Evolutionary conservation across 257 asterid species (phyloP), one percentile per base, ranked within the genome.

Genomic region (Rhazya stricta): DNA sequence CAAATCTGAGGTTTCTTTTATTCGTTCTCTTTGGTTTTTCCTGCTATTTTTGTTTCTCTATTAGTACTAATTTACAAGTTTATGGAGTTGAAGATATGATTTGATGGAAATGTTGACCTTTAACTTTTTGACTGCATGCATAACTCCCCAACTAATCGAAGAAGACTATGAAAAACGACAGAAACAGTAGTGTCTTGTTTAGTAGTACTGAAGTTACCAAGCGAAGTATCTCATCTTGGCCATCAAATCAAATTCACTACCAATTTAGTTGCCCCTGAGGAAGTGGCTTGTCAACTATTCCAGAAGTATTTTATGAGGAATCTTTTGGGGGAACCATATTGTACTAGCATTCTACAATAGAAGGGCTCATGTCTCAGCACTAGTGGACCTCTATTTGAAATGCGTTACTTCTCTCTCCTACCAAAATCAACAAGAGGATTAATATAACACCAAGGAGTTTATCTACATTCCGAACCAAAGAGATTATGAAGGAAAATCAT

Each of bases 1-100:
- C 57, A 79, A 54, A 58, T 48, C 87, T 12, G 79, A 84, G 98
- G 99, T 94, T 10, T 37, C 50, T 46, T 54, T 2, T 32, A 25
- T 77, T 37, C 12, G 29, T 21, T 45, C 15, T 18, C 41, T 18
- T 48, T 25, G 32, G 34, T 11, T 60, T 12, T 8, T 19, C 36
- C 11, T 30, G 21, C 25, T 46, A 0, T 25, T 5, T 50, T 71
- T 71, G 45, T 21, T 58, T 29, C 36, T 56, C 53, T 8, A 0
- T 56, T n/a, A 21, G 42, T 67, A 39, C 36, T 23, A 3, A 3
- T 46, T 51, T 29, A 13, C 54, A 3, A 36, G n/a, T 63, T n/a
- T 11, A 25, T 16, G 9, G 19, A 50, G 41, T n/a, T 34, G 23
- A 9, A 5, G 11, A 66, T 29, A 4, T 45, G 29, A 37, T 23